Evolutionary conservation across 2,329 filamentous ascomycete species (phyloP), one percentile per base, ranked within the genome.

Genomic region (Pyrenochaeta sp.): DNA sequence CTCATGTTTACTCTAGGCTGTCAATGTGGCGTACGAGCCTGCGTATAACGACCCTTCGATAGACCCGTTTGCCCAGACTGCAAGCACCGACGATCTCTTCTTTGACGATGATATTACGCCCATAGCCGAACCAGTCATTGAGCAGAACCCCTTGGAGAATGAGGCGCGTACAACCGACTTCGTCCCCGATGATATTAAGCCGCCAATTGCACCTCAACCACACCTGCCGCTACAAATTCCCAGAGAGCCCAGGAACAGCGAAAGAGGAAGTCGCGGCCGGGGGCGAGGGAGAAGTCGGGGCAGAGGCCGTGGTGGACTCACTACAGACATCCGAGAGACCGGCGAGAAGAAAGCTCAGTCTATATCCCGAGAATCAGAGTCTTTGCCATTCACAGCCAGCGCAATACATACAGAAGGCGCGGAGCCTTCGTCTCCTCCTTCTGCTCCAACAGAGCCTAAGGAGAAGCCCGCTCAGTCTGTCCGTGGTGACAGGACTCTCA

Each of bases 91-190:
- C 54, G 80, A 82, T 56, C 72, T 82, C 4, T 82, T 82, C 45
- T 82, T 82, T 67, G 80, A 79, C 63, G 79, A 82, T 49, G 80
- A 82, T 63, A 81, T 82, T 57, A 80, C 74, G 7, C 80, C 80
- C 10, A 73, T 79, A 7, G 67, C 77, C 31, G 73, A 81, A 44
- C 76, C 78, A 2, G 67, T 78, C 9, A 69, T 78, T 1, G 73
- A 77, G 58, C 64, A 67, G 30, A 63, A 60, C 29, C 64, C 67
- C 3, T 51, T 60, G 15, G 64, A 63, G 15, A 48, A 62, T 9
- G 57, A 65, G 32, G 48, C 49, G 2, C 61, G 64, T 2, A 64
- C 60, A 1, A 56, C 64, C 27, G 64, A 64, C 14, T 64, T 66
- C 20, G 44, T 63, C 29, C 57, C 62, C 12, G 61, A 69, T 20